A percentile compares a stretch with the other conserved stretches of the same genome.
phyloP scores from a whole-genome alignment of 2,329 filamentous ascomycete genomes.

The Ceratocystis colombiana region DNA sequence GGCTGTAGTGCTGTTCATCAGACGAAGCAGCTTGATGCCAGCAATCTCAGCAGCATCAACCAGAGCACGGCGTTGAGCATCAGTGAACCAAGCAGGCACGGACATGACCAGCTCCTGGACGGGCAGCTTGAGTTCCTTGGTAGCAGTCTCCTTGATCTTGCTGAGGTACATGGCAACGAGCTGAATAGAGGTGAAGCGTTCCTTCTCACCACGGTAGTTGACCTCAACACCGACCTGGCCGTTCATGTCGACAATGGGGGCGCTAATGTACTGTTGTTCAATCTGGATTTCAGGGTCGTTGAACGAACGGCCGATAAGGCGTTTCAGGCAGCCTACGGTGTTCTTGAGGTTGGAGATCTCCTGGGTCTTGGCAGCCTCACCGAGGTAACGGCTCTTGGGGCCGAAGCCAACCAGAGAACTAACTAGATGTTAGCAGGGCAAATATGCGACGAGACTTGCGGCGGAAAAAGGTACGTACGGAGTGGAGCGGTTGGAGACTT shows the following conservation, averaged over 20 bases:
- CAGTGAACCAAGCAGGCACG: slow-evolving; percentile 94
- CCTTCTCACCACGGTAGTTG: slow-evolving; percentile 85
- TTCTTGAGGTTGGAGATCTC: slow-evolving; percentile 99
- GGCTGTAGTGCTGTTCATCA: slow-evolving; percentile 97
- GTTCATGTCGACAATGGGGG: slow-evolving; percentile 76
- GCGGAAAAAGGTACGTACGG: slow-evolving; percentile 58
- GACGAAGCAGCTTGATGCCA: slow-evolving; percentile 78
- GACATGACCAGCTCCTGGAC: slow-evolving; percentile 91
- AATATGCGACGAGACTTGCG: slow-evolving; percentile 21
- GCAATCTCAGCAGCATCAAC: slow-evolving; percentile 90
- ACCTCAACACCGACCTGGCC: slow-evolving; percentile 94
- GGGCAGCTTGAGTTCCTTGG: slow-evolving; percentile 76
- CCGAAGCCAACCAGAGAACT: slow-evolving; percentile 93
- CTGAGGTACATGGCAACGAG: slow-evolving; percentile 89
- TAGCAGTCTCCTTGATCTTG: slow-evolving; percentile 84
- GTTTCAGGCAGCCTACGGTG: slow-evolving; percentile 86
- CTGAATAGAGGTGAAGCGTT: slow-evolving; percentile 89
- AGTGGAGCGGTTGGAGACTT: slow-evolving; percentile 95
- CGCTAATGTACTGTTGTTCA: slow-evolving; percentile 85
- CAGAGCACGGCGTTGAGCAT: slow-evolving; percentile 78
- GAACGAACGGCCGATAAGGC: slow-evolving; percentile 76
- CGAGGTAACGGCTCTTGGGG: slow-evolving; percentile 84
- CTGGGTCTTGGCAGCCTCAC: slow-evolving; percentile 93
- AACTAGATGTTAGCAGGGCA: slow-evolving; percentile 19
- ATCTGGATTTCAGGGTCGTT: slow-evolving; percentile 85